These are phyloP conservation scores for Davidsoniella virescens DNA, from an alignment of 2,329 filamentous ascomycete genomes.

Conservation along the genomic window DNA sequence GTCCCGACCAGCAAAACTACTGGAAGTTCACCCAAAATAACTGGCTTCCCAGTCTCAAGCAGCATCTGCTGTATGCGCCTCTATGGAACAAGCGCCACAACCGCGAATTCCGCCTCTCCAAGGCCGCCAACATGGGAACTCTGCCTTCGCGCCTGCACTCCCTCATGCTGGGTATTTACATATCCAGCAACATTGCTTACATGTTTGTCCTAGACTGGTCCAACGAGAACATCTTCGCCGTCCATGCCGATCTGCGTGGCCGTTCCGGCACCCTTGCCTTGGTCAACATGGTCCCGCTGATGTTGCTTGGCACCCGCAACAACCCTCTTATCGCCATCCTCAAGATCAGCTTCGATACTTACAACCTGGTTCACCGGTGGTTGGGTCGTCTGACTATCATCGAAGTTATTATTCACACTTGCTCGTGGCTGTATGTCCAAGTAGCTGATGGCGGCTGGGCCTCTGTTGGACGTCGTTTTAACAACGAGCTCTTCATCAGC, in stretches of 20 bases:
- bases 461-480: conserved; percentile 37
- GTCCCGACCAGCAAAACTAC: conserved; percentile 37
- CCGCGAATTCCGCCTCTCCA: conserved; percentile 46
- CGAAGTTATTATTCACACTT: conserved; percentile 49
- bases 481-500: conserved; percentile 44
- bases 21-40: conserved; percentile 41
- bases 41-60: conserved; percentile 47
- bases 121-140: conserved; percentile 43
- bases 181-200: conserved; percentile 45
- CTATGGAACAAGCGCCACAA: conserved; percentile 51
- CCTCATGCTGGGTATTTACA: conserved; percentile 38
- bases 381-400: conserved; percentile 59
- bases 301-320: conserved; percentile 59
- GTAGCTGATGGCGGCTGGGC: conserved; percentile 46
- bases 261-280: conserved; percentile 53
- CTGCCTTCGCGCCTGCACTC: conserved; percentile 50
- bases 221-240: conserved; percentile 40
- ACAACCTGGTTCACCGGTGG: conserved; percentile 70
- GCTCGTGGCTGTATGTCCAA: conserved; percentile 60
- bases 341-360: conserved; percentile 65
- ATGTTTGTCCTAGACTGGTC: conserved; percentile 45
- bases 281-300: conserved; percentile 64
- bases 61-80: conserved; percentile 43
- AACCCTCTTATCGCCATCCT: conserved; percentile 60
- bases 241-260: conserved; percentile 47